Base-by-base conservation (phyloP, 2,329 filamentous ascomycete species). In the Neonectria ditissima region DNA sequence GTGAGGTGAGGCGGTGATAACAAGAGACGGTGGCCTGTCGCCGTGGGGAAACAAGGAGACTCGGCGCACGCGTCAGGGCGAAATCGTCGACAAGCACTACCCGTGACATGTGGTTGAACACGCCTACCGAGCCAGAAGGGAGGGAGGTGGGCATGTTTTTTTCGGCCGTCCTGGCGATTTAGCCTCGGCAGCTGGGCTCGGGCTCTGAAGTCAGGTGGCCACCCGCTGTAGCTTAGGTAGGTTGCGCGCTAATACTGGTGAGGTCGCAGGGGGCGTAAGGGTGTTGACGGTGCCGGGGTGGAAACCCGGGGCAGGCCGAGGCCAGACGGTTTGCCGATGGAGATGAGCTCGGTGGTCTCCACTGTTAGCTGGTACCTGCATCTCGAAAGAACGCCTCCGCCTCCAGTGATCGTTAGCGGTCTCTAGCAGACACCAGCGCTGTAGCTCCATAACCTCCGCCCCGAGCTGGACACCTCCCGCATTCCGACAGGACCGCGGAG, bases 31-130 rank as follows among this genome's bases (percentile, higher is more conserved):
- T 63, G 55, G 60, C 60, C 54, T 63, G 60, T 58, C 60, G 26
- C 34, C 60, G 50, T 55, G 28, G 61, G 62, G 34, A 53, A 65
- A 57, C 57, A 63, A 66, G 55, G 68, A 60, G 45, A 68, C 65
- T 65, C 57, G 52, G 65, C 65, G 69, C 71, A 70, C 69, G 71
- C 71, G 69, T 73, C 69, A 66, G 68, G 65, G 65, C 59, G 68
- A 69, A 67, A 62, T 73, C 56, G 60, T 55, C 18, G 41, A 53
- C 63, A 48, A 67, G 65, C 52, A 59, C 63, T 37, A 58, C 55
- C 62, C 68, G 69, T 74, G 70, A 71, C 71, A 73, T 73, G 71
- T 73, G 69, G 69, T 71, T 69, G 60, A 57, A 59, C 47, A 63
- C 56, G 53, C 45, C 62, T 70, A 55, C 60, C 55, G n/a, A 63